Percentiles rank a stretch among this genome's conserved stretches.
phyloP scores from a whole-genome alignment of 345 rosid species.

The Pelargonium nanum region DNA sequence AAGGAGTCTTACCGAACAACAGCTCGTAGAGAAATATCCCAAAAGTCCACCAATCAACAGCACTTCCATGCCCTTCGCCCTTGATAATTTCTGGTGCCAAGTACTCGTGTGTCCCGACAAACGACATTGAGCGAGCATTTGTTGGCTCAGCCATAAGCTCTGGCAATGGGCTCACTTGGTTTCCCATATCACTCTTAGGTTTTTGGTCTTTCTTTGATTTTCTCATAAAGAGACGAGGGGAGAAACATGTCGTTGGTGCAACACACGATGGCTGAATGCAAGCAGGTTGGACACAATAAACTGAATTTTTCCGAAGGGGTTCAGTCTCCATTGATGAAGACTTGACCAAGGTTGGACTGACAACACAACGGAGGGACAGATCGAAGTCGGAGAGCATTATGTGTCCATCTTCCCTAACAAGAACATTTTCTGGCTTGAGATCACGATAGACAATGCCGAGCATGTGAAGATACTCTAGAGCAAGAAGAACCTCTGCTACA shows the following conservation, averaged over 20 bases:
- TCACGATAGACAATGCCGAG: conserved; percentile 79
- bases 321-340: conserved; percentile 36
- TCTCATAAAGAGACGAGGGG: conserved; percentile 46
- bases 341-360: conserved; percentile 48
- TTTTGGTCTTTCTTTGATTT: conserved; percentile 47
- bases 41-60: conserved; percentile 89
- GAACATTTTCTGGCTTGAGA: conserved; percentile 80
- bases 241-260: conserved; percentile 50
- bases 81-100: conserved; percentile 81
- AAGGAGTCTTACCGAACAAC: conserved; percentile 75
- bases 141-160: conserved; percentile 91
- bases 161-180: conserved; percentile 67
- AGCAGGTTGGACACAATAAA: conserved; percentile 51
- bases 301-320: conserved; percentile 36
- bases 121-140: conserved; percentile 85
- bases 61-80: conserved; percentile 85
- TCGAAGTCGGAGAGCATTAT: conserved; percentile 89
- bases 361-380: conserved; percentile 62
- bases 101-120: conserved; percentile 86
- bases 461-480: conserved; percentile 84
- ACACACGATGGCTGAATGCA: conserved; percentile 58
- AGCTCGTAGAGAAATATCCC: conserved; percentile 74
- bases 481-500: conserved; percentile 71
- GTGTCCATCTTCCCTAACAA: conserved; percentile 83
- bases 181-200: conserved; percentile 36